Evolutionary conservation across 2,329 filamentous ascomycete species (phyloP).

Genomic region (Trichophyton schoenleinii): DNA sequence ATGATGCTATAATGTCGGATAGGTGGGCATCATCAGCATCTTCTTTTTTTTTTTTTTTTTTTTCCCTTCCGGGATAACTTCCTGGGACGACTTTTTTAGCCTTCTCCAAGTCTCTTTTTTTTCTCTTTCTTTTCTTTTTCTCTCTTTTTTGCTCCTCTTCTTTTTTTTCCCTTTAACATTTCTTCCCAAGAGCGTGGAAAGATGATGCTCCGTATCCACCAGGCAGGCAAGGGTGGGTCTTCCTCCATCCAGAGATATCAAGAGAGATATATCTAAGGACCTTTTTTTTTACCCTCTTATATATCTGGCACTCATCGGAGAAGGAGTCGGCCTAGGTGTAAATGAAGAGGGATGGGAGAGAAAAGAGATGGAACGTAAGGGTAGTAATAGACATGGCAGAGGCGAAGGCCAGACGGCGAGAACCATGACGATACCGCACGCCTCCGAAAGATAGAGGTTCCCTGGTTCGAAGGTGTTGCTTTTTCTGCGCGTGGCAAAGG

Average conservation of each 20-base stretch:
- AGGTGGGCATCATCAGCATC: neutral
- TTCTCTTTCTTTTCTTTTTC: neutral
- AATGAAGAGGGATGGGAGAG: neutral
- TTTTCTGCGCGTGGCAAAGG: conserved; percentile 1
- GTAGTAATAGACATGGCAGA: neutral
- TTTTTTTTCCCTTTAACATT: neutral
- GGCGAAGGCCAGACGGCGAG: neutral
- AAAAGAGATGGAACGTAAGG: neutral
- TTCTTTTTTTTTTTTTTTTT: no score
- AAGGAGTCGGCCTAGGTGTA: neutral
- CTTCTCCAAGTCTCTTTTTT: neutral
- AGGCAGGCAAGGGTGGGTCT: conserved; percentile 9
- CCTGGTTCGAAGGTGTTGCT: neutral
- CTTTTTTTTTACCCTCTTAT: neutral
- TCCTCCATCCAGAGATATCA: neutral
- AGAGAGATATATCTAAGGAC: neutral
- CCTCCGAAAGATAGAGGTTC: neutral
- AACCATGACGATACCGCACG: neutral
- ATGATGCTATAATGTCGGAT: neutral
- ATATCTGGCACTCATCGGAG: neutral
- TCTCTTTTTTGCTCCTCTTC: neutral
- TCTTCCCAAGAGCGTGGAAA: conserved; percentile 8
- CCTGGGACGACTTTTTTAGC: neutral
- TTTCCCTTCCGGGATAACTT: neutral
- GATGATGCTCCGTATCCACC: conserved; percentile 7